Evolutionary conservation across 75 land plant genomes (phyloP), one percentile per base, ranked within the genome.

Genomic region (Sequoia sempervirens): DNA sequence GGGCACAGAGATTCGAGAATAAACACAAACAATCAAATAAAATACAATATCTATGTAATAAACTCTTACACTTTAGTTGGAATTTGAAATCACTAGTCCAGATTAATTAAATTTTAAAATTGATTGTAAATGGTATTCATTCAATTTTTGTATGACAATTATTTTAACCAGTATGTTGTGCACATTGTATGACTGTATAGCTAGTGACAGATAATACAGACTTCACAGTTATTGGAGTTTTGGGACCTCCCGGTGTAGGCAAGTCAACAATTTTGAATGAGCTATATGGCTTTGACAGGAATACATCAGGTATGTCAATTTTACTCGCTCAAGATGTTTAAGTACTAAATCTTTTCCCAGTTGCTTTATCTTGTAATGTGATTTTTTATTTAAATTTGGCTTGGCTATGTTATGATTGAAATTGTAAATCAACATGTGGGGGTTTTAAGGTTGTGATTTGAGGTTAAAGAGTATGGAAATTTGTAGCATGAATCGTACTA

Each of bases 241-340:
- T 97, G 74, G 99, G 99, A 28, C 93, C 98, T 18, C 89, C 95
- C 41, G 98, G 99, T 20, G 94, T 87, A 50, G 99, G 99, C 64
- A 97, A 96, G 81, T 97, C 99, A 11, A 94, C 96, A 4, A 97
- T 97, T 76, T 69, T 97, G 86, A 97, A 96, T 88, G 98, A 97
- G 84, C 80, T 97, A 43, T 97, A 97, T 89, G 98, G 98, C 9
- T 96, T 88, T 79, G 95, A 97, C 88, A 87, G 85, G n/a, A 90
- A 46, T 76, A 85, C 95, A 17, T 84, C 97, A 41, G 95, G 97
- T 95, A 75, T 73, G 81, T 53, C 13, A 12, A 45, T 23, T 26
- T 78, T 78, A 0, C 26, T 78, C 26, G 2, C n/a, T 43, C 54
- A 32, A 81, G 64, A 54, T 53, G 61, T 32, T 14, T 40, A 34